Conservation (phyloP, 805 yeast genomes). For the Kurtzmaniella cleridarum region DNA sequence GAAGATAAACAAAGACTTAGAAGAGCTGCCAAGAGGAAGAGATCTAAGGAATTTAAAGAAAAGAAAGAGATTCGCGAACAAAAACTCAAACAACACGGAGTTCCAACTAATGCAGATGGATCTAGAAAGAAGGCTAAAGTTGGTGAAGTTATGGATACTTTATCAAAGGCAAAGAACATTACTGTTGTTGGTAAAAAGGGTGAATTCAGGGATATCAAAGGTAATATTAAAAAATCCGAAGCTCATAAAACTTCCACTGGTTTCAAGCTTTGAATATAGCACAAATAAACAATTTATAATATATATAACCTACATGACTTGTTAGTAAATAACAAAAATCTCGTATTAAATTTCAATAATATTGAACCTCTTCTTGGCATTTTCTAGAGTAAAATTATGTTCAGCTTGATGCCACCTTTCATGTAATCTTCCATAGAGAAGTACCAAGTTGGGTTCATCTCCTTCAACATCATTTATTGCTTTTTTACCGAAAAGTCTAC, state of each 20-base stretch:
- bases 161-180: conserved; percentile 67
- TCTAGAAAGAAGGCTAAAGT: conserved; percentile 49
- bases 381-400: conserved; percentile 17
- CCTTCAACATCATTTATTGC: conserved; percentile 20
- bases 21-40: conserved; percentile 80
- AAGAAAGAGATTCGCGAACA: conserved; percentile 23
- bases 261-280: conserved; percentile 15
- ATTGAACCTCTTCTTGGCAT: conserved; percentile 19
- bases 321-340: background rate
- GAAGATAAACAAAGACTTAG: conserved; percentile 85
- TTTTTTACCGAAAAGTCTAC: conserved; percentile 39
- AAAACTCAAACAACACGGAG: conserved; percentile 20
- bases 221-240: conserved; percentile 51
- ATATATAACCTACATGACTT: background rate
- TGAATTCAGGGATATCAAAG: conserved; percentile 65
- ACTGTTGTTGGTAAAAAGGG: conserved; percentile 76
- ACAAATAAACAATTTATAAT: background rate
- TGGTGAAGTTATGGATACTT: conserved; percentile 63
- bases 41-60: conserved; percentile 48
- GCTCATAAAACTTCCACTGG: conserved; percentile 23
- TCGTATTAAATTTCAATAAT: conserved; percentile 9
- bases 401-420: conserved; percentile 41
- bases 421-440: conserved; percentile 34
- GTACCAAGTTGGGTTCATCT: conserved; percentile 30
- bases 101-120: conserved; percentile 7